Conservation (phyloP, 192 early-diverging fungal genomes). For the Anaeromyces robustus region DNA sequence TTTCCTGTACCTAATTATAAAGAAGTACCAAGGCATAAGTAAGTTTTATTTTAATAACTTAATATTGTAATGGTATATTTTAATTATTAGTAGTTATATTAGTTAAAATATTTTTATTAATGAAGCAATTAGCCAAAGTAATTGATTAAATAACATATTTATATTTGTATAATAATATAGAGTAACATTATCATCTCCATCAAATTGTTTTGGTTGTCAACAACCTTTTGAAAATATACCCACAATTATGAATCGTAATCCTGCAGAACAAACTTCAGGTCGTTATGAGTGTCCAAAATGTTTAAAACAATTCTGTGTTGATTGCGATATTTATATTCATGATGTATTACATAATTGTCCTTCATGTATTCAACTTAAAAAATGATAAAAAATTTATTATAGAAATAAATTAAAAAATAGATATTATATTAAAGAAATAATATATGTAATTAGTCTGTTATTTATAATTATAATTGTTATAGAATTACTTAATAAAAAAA, state of each 20-base stretch:
- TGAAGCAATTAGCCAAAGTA: too few relatives aligned
- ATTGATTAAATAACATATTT: neutral
- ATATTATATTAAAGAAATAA: too few relatives aligned
- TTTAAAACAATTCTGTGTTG: constrained; percentile 62
- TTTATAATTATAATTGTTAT: too few relatives aligned
- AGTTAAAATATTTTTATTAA: too few relatives aligned
- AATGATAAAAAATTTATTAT: neutral
- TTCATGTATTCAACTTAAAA: constrained; percentile 22
- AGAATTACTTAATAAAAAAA: too few relatives aligned
- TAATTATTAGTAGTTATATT: too few relatives aligned
- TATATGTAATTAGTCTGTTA: too few relatives aligned
- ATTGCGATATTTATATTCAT: constrained; percentile 87
- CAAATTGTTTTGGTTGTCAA: constrained; percentile 8
- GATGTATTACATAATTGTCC: constrained; percentile 85
- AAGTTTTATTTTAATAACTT: too few relatives aligned
- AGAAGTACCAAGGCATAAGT: constrained; percentile 37
- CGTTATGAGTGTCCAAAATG: constrained; percentile 66
- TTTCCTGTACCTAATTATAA: constrained; percentile 79
- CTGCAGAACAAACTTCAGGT: constrained; percentile 12
- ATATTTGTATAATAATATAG: neutral
- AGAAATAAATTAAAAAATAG: too few relatives aligned
- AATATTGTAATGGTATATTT: too few relatives aligned
- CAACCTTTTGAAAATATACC: constrained; percentile 16
- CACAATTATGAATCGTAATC: constrained; percentile 6
- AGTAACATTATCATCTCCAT: neutral